Evolutionary conservation across 1,139 yeast species (phyloP), one percentile per base, ranked within the genome.

Genomic region (Wickerhamiella pararugosa): DNA sequence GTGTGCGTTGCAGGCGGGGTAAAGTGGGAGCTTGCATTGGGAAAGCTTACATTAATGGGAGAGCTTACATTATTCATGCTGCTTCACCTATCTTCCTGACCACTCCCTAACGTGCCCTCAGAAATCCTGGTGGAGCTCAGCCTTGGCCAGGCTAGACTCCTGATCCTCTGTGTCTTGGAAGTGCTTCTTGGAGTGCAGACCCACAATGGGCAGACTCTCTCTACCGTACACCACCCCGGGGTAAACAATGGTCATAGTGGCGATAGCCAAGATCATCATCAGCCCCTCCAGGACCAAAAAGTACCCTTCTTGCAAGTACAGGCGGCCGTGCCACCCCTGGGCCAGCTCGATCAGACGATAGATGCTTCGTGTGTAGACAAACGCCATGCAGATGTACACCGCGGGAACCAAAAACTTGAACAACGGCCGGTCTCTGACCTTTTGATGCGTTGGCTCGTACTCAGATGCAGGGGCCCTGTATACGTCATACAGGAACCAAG

Each of bases 331-430:
- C 75, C 84, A 84, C n/a, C 94, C 94, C 52, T 78, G 73, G 5
- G 77, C 66, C 47, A 84, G 67, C 58, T 86, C 95, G 25, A 76
- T 72, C 40, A 82, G 75, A 61, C 95, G 71, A 61, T 82, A 84
- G 32, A 80, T 65, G 58, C 90, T 80, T 61, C 95, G 73, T 39
- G 75, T 68, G 53, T 71, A 80, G 36, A 83, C 68, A 7, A 71
- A 69, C 6, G 76, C 27, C 1, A 76, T 29, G 31, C 51, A 40
- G 2, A 43, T 10, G 7, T n/a, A 32, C 8, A 49, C 32, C 11
- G 53, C 47, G 3, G 43, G 39, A 3, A 38, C 11, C 36, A 47
- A 40, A 25, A 6, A 35, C 25, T 37, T 36, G 34, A 47, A 43
- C 25, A 36, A 2, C 5, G 40, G 43, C 9, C 47, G 36, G 7